Evolutionary conservation across 2,329 filamentous ascomycete genomes (phyloP), one percentile per base, ranked within the genome.

Genomic region (Aureobasidium namibiae): DNA sequence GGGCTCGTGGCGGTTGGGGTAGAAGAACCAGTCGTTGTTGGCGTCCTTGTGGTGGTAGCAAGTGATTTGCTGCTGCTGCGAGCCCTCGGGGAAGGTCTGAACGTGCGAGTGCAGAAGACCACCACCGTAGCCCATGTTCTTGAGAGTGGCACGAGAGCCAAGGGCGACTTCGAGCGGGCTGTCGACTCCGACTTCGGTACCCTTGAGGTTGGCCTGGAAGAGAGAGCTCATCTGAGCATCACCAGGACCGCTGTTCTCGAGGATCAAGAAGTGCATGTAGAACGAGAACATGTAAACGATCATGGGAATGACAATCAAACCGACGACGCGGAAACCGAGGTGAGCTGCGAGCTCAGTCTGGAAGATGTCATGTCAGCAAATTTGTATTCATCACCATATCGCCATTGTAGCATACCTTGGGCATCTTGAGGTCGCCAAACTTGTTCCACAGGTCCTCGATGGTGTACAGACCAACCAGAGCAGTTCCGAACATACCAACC

Each of bases 201-300:
- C 94, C 67, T 85, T 87, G 38, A 99, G 82, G 71, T 99, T 99
- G 49, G 95, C 94, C 74, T 99, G 94, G 82, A 99, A 99, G 53
- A 99, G 84, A 26, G 94, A 99, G 77, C 92, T 96, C 94, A 99
- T 99, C 76, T 99, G 94, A n/a, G 94, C 94, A 77, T 99, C 94
- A 58, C 94, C 94, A 8, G 95, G 94, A 21, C 94, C 94, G 67
- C 87, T 92, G 76, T 90, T 92, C 74, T 95, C 90, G 61, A 99
- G 83, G 63, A 99, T 90, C 63, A 90, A 81, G 74, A 99, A 99
- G 76, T 99, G 94, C 57, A 96, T 76, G 67, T 89, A 95, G 74
- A 99, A 99, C 44, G 91, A 95, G 72, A 96, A 86, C 76, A 96
- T 86, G 78, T 99, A 99, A 67, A 99, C 90, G 61, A 92, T 77